These are phyloP conservation scores for Clausena lansium DNA, from an alignment of 345 rosid species.

Conservation along the genomic window DNA sequence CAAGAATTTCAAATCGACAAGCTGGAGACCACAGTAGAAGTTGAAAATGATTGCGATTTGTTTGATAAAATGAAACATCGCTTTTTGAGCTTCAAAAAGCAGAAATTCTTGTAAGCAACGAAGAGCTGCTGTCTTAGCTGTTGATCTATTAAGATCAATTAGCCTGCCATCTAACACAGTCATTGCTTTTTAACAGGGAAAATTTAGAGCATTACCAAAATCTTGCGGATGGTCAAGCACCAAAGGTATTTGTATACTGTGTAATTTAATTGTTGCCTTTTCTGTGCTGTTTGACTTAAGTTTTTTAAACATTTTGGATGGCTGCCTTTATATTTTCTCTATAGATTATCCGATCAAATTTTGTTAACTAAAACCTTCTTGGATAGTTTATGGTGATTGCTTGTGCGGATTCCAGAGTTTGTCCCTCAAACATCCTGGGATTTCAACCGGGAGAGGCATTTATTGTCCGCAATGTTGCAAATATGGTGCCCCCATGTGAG, in stretches of 20 bases:
- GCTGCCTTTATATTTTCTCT: neutral
- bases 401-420: conserved; percentile 97
- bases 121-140: conserved; percentile 1
- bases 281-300: neutral
- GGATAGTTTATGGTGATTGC: conserved; percentile 94
- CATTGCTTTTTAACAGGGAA: conserved; percentile 50
- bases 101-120: conserved; percentile 62
- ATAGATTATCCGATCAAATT: neutral
- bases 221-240: conserved; percentile 75
- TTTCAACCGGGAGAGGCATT: conserved; percentile 98
- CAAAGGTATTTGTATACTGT: conserved; percentile 45
- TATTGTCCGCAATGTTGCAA: conserved; percentile 84
- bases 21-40: conserved; percentile 26
- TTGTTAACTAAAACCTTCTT: conserved; percentile 29
- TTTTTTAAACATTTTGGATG: neutral
- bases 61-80: conserved; percentile 63
- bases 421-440: conserved; percentile 86
- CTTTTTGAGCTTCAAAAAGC: conserved; percentile 67
- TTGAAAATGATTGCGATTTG: conserved; percentile 33
- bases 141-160: conserved; percentile 11
- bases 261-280: neutral
- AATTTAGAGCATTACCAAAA: conserved; percentile 61
- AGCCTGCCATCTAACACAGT: conserved; percentile 9
- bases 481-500: conserved; percentile 84
- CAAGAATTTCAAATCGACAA: conserved; percentile 35